These are phyloP conservation scores for Phytophthora kernoviae DNA, from an alignment of 352 stramenopile genomes.

Conservation along the genomic window DNA sequence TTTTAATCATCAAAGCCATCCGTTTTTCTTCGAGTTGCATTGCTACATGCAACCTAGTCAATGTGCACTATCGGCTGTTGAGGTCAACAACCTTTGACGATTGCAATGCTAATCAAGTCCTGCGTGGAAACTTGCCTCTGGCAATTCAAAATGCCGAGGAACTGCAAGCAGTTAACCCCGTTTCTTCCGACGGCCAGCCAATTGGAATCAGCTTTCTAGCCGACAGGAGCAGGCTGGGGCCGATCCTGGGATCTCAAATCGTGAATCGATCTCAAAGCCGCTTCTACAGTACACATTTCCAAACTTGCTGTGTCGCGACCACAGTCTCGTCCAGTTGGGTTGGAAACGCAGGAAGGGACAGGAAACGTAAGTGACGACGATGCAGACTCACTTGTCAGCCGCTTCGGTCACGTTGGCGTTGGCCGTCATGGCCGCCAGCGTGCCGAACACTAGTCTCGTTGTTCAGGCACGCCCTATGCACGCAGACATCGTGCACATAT, in stretches of 20 bases:
- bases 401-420: constrained; percentile 22
- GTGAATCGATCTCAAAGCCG: constrained; percentile 22
- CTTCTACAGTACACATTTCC: constrained; percentile 29
- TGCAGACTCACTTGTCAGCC: constrained; percentile 30
- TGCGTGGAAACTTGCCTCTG: neutral
- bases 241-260: constrained; percentile 31
- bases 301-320: constrained; percentile 26
- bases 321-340: constrained; percentile 8
- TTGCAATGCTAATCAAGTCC: neutral
- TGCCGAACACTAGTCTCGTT: constrained; percentile 25
- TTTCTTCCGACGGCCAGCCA: constrained; percentile 22
- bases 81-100: neutral
- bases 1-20: constrained; percentile 12
- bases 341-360: constrained; percentile 12
- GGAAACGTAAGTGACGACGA: constrained; percentile 12
- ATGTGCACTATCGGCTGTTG: neutral
- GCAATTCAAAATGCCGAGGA: constrained; percentile 4
- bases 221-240: constrained; percentile 4
- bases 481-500: constrained; percentile 50
- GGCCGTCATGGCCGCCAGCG: constrained; percentile 13
- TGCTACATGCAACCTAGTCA: neutral
- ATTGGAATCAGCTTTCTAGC: constrained; percentile 12
- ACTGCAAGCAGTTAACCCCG: constrained; percentile 19
- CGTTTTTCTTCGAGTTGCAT: constrained; percentile 5
- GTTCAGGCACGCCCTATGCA: constrained; percentile 46